Evolutionary conservation across 352 stramenopile genomes (phyloP), one percentile per base, ranked within the genome.

Genomic region (Phytophthora foliorum): DNA sequence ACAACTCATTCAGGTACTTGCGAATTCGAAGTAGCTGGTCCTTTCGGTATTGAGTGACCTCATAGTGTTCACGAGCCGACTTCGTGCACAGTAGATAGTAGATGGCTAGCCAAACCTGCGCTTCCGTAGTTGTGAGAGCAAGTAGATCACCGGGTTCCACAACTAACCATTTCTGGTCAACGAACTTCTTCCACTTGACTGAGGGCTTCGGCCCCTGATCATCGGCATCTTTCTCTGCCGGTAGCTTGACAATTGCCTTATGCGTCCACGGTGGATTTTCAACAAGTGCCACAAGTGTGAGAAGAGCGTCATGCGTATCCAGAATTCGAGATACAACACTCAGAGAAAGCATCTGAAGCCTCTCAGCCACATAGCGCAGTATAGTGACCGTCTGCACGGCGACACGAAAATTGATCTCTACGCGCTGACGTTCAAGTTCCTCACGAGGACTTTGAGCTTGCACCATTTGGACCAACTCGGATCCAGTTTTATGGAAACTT

Each of bases 201-300:
- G 77, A 60, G 2, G 31, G 82, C 57, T 16, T 77, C 3, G 44
- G 21, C 10, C 69, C 58, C 5, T 74, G 27, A 25, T 75, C 63
- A 16, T 42, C 25, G 41, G 31, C 25, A 13, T 69, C 42, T 49
- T 63, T 54, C 1, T 29, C 41, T 21, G 14, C 32, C 50, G 54
- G 32, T 34, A 64, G 0, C 16, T 69, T 73, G 25, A 71, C 61
- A 22, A 82, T 4, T 19, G 58, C 55, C 61, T 92, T 94, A 64
- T 98, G 78, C 8, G 95, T 99, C 97, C 97, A 99, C 19, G 97
- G 97, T 25, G 97, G 96, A 68, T 98, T 98, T 63, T 99, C 97
- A 14, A 99, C 87, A 10, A 99, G 83, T 29, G 84, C 85, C 3
- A 97, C 86, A 19, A 99, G 83, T 8, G 94, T 89, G 14, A 99